Evolutionary conservation across 129 eudicot species (phyloP).

Genomic region (Chrysanthemum lavandulifolium): DNA sequence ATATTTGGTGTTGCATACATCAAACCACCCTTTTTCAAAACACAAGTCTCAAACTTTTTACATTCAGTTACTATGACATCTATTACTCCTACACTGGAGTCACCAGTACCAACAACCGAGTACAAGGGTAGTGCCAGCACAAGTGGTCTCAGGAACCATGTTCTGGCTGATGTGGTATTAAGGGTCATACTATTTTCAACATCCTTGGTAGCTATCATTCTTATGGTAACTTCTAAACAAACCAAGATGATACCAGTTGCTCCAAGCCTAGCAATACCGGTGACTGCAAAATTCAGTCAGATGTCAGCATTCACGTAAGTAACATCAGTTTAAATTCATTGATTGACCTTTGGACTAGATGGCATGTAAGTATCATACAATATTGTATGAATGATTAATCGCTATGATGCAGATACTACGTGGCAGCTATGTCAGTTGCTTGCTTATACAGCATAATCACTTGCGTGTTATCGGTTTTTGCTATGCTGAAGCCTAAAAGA

Average conservation of each 20-base stretch:
- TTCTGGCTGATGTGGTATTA: conserved; percentile 38
- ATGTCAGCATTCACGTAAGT: conserved; percentile 80
- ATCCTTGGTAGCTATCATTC: conserved; percentile 42
- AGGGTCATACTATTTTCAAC: conserved; percentile 56
- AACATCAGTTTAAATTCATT: neutral
- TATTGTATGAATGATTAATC: too few species aligned
- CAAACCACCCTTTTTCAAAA: conserved; percentile 4
- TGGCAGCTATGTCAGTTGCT: conserved; percentile 63
- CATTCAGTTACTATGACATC: conserved; percentile 11
- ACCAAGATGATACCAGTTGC: conserved; percentile 33
- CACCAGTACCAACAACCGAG: conserved; percentile 3
- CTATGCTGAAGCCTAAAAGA: conserved; percentile 43
- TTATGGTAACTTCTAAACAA: conserved; percentile 64
- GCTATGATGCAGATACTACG: conserved; percentile 54
- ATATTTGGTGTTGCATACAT: neutral
- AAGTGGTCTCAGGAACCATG: conserved; percentile 14
- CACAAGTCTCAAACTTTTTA: neutral
- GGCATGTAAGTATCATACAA: too few species aligned
- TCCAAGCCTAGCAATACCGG: conserved; percentile 24
- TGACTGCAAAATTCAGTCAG: conserved; percentile 44
- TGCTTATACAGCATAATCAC: conserved; percentile 63
- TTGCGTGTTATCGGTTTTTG: conserved; percentile 29
- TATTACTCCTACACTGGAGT: conserved; percentile 8
- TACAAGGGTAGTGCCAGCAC: neutral
- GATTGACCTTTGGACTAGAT: too few species aligned